phyloP scores from a whole-genome alignment of 2,329 filamentous ascomycete genomes.

The Colletotrichum neosansevieriae region DNA sequence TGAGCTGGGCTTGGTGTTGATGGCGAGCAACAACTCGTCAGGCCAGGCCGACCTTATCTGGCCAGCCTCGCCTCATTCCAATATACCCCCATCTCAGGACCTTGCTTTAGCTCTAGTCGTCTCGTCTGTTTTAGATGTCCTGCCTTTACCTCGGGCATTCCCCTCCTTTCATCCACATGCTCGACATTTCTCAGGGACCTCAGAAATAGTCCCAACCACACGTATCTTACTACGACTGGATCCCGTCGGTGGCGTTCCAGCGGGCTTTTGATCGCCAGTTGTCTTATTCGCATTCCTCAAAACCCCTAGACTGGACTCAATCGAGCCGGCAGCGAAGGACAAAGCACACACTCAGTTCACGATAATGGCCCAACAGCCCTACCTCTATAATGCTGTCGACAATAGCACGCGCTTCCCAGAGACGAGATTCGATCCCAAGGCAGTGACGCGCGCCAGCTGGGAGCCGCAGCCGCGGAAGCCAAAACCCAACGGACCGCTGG shows the following conservation, averaged over 20 bases:
- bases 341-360: background rate
- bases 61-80: background rate
- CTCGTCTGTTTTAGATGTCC: background rate
- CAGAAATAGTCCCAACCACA: background rate
- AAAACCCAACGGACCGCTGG: slow-evolving; percentile 79
- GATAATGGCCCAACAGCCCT: slow-evolving; percentile 65
- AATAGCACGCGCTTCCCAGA: slow-evolving; percentile 66
- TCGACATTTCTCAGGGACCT: background rate
- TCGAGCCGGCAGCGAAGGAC: too few relatives aligned
- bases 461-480: slow-evolving; percentile 70
- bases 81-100: background rate
- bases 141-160: slow-evolving; percentile 17
- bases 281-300: slow-evolving; percentile 17
- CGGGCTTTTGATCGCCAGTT: background rate
- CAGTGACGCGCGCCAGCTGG: slow-evolving; percentile 84
- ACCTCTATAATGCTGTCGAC: slow-evolving; percentile 74
- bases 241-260: slow-evolving; percentile 26
- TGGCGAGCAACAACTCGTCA: slow-evolving; percentile 1
- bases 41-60: background rate
- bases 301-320: background rate
- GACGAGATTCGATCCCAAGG: slow-evolving; percentile 85
- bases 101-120: background rate
- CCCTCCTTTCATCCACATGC: slow-evolving; percentile 24
- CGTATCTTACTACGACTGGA: background rate
- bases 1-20: slow-evolving; percentile 1